Evolutionary conservation across 495 filamentous ascomycete species (phyloP).

Genomic region (Neurospora sp.): DNA sequence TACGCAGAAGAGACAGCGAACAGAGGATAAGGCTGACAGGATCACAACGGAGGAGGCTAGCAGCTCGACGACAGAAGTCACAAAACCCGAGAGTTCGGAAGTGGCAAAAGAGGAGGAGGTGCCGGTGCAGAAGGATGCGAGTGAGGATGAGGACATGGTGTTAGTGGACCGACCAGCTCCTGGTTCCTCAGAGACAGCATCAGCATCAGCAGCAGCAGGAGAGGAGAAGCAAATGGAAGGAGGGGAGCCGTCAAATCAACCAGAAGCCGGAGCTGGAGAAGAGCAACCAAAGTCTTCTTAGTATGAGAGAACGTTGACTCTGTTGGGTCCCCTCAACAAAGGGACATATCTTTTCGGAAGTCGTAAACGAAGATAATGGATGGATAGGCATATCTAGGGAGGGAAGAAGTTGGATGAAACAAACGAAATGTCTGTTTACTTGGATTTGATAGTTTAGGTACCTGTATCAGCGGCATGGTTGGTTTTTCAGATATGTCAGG

Average conservation of each 20-base stretch:
- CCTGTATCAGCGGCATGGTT: neutral
- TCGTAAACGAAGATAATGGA: neutral
- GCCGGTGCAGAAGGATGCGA: neutral
- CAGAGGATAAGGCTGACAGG: constrained; percentile 15
- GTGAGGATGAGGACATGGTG: neutral
- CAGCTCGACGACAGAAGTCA: neutral
- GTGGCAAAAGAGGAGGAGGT: neutral
- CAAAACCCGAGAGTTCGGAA: neutral
- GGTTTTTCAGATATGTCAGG: neutral
- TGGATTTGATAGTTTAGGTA: neutral
- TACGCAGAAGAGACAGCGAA: constrained; percentile 25
- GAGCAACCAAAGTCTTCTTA: neutral
- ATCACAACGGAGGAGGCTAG: neutral
- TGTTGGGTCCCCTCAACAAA: neutral
- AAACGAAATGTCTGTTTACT: neutral
- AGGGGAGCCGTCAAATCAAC: neutral
- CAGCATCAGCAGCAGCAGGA: neutral
- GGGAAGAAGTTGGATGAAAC: neutral
- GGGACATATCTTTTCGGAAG: neutral
- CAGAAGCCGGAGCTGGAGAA: neutral
- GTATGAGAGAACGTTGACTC: neutral
- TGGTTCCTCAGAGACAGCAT: neutral
- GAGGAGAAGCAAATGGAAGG: neutral
- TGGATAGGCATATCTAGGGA: neutral
- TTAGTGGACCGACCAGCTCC: neutral